Conservation (phyloP, 2,329 filamentous ascomycete species). For the Aaosphaeria arxii region DNA sequence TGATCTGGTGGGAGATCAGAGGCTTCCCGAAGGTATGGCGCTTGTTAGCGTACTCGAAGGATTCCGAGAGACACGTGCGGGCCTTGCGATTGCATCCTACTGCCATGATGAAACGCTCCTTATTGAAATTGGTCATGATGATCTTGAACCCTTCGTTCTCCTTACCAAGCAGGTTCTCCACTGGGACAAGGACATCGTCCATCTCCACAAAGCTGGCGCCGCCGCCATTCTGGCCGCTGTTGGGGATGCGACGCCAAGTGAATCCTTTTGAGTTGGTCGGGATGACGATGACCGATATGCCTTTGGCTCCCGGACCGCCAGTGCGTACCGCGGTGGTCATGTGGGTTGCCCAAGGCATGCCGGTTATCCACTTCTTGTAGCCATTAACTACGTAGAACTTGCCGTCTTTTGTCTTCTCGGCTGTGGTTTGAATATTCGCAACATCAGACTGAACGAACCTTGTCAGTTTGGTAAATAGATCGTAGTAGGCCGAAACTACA, state of each 20-base stretch:
- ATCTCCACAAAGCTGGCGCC: conserved; percentile 58
- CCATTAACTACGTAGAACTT: conserved; percentile 68
- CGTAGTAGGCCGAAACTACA: conserved; percentile 1
- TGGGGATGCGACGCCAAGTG: conserved; percentile 54
- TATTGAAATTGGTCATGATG: conserved; percentile 55
- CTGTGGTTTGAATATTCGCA: conserved; percentile 61
- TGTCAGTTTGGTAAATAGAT: background rate
- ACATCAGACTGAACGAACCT: conserved; percentile 52
- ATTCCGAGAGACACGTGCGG: conserved; percentile 54
- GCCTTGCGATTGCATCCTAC: conserved; percentile 57
- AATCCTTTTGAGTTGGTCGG: conserved; percentile 52
- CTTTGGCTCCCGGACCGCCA: conserved; percentile 51
- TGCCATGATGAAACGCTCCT: conserved; percentile 58
- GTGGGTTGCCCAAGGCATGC: conserved; percentile 58
- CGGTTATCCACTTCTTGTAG: conserved; percentile 68
- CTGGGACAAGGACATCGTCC: conserved; percentile 55
- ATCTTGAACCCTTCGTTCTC: conserved; percentile 57
- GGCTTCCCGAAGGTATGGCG: conserved; percentile 59
- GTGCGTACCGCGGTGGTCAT: conserved; percentile 63
- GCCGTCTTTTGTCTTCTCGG: conserved; percentile 70
- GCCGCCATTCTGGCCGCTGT: conserved; percentile 65
- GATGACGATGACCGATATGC: conserved; percentile 59
- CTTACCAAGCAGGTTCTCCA: conserved; percentile 51
- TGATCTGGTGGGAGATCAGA: conserved; percentile 57
- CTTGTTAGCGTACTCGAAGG: conserved; percentile 50